phyloP scores from a whole-genome alignment of 2,329 filamentous ascomycete species.

The Fusarium austroafricanum region DNA sequence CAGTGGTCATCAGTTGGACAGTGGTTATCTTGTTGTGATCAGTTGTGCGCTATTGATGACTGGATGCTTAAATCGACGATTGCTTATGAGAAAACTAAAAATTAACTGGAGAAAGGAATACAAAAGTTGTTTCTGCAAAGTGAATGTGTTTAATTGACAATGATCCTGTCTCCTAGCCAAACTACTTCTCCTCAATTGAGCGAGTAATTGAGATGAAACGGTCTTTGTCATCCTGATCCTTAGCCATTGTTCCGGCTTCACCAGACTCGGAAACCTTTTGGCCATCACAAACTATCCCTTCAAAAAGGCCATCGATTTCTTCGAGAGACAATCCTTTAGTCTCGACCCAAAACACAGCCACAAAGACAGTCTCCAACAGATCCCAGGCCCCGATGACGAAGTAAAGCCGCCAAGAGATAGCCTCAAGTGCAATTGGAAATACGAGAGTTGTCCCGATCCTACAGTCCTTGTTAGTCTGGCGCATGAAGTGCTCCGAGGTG shows the following conservation, averaged over 20 bases:
- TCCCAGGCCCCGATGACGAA: background rate
- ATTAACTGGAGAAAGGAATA: too few relatives aligned
- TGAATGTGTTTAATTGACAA: too few relatives aligned
- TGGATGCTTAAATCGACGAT: too few relatives aligned
- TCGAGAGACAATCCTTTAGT: background rate
- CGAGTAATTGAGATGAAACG: background rate
- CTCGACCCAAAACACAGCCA: background rate
- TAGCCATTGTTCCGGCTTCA: rapidly evolving
- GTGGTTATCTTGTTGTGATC: too few relatives aligned
- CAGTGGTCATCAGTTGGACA: too few relatives aligned
- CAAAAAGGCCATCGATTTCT: background rate
- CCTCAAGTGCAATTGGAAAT: background rate
- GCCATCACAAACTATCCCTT: background rate
- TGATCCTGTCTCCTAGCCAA: too few relatives aligned
- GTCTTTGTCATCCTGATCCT: background rate
- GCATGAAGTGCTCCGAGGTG: rapidly evolving
- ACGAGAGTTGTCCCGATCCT: background rate
- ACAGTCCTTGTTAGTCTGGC: rapidly evolving
- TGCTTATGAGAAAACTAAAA: too few relatives aligned
- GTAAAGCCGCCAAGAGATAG: background rate
- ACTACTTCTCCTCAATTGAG: background rate
- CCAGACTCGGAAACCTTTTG: background rate
- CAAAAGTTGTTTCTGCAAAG: too few relatives aligned
- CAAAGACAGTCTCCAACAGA: background rate
- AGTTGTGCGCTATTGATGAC: too few relatives aligned